Percentiles rank a stretch among this genome's conserved stretches.
phyloP scores from a whole-genome alignment of 2,329 filamentous ascomycete genomes.

The Epichloe hybrida region DNA sequence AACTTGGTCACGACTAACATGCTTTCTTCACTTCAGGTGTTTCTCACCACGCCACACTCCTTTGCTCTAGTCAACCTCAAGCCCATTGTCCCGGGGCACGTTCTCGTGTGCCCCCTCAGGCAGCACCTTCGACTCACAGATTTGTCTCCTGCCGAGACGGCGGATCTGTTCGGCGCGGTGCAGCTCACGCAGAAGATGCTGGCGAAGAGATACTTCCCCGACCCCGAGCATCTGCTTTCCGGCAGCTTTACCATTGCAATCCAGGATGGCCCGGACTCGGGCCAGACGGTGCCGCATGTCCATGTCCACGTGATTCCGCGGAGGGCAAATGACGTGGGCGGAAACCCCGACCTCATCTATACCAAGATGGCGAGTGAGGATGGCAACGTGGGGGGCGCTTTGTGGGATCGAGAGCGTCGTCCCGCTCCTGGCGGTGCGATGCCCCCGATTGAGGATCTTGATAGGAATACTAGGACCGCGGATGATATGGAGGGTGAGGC shows the following conservation, averaged over 20 bases:
- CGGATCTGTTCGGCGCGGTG: slow-evolving; percentile 77
- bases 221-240: slow-evolving; percentile 27
- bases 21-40: slow-evolving; percentile 47
- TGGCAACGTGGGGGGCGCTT: slow-evolving; percentile 65
- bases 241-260: slow-evolving; percentile 84
- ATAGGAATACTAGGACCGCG: slow-evolving; percentile 50
- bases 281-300: slow-evolving; percentile 87
- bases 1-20: not conserved
- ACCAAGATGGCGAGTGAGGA: slow-evolving; percentile 70
- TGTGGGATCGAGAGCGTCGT: slow-evolving; percentile 39
- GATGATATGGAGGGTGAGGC: slow-evolving; percentile 76
- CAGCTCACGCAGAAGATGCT: slow-evolving; percentile 72
- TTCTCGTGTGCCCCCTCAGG: slow-evolving; percentile 70
- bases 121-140: slow-evolving; percentile 61
- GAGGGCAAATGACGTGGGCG: slow-evolving; percentile 34
- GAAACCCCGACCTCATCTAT: slow-evolving; percentile 58
- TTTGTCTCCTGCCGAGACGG: slow-evolving; percentile 55
- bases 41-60: slow-evolving; percentile 64
- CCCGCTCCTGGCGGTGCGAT: slow-evolving; percentile 44
- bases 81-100: slow-evolving; percentile 82
- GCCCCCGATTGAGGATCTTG: slow-evolving; percentile 58
- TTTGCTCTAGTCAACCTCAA: slow-evolving; percentile 94
- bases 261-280: slow-evolving; percentile 83
- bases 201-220: slow-evolving; percentile 39
- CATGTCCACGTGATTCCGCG: slow-evolving; percentile 87